Percentiles rank a stretch among this genome's conserved stretches.
Evolutionary conservation across 345 rosid species (phyloP).

Genomic region (Melastoma malabathricum): DNA sequence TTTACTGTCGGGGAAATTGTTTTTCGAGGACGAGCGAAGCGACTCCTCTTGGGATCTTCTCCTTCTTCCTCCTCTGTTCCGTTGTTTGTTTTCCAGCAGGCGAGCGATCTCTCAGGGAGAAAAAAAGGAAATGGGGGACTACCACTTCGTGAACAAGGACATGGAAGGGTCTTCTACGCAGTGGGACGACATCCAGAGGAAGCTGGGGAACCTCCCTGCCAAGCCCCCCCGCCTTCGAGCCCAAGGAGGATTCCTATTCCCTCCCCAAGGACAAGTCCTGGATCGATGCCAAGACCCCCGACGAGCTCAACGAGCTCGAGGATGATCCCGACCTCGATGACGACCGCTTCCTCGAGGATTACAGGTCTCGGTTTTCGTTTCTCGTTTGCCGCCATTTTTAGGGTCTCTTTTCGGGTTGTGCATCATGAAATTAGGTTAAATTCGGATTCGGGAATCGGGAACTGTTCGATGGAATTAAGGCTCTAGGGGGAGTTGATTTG

Average conservation of each 20-base stretch:
- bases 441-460: too few relatives aligned
- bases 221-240: constrained; percentile 62
- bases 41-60: too few relatives aligned
- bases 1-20: too few relatives aligned
- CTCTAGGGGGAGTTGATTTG: too few relatives aligned
- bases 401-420: too few relatives aligned
- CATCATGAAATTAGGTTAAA: too few relatives aligned
- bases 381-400: too few relatives aligned
- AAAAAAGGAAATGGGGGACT: constrained; percentile 52
- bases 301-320: constrained; percentile 75
- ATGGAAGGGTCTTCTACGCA: constrained; percentile 93
- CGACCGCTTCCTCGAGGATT: constrained; percentile 79
- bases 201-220: constrained; percentile 74
- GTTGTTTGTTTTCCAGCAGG: too few relatives aligned
- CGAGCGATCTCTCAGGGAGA: not conserved
- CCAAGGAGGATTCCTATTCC: constrained; percentile 48
- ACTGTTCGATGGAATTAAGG: too few relatives aligned
- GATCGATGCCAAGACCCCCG: constrained; percentile 60
- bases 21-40: too few relatives aligned
- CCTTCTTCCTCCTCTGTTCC: too few relatives aligned
- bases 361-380: too few relatives aligned
- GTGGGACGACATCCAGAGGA: constrained; percentile 98
- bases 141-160: constrained; percentile 92
- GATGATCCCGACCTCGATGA: constrained; percentile 70
- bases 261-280: constrained; percentile 69